Conservation (phyloP, 1,284 basidiomycete genomes). For the Leccinum solheimii region DNA sequence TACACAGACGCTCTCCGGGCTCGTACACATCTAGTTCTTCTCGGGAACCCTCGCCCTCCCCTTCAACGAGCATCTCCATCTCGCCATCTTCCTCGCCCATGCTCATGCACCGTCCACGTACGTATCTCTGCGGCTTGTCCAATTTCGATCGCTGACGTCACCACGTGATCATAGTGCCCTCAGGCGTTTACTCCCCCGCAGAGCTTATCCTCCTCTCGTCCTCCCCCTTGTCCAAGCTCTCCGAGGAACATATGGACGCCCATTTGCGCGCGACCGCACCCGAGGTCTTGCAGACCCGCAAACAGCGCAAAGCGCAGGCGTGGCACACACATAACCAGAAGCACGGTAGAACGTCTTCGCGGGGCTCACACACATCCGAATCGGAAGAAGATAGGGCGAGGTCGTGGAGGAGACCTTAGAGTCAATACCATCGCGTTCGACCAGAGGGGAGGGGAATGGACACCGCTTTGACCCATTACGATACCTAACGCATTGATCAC, state of each 20-base stretch:
- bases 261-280: slow-evolving; percentile 20
- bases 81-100: background rate
- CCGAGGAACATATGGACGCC: background rate
- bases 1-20: slow-evolving; percentile 26
- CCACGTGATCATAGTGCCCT: background rate
- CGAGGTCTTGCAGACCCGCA: slow-evolving; percentile 29
- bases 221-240: slow-evolving; percentile 23
- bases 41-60: slow-evolving; percentile 13
- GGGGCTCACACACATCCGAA: slow-evolving; percentile 16
- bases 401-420: slow-evolving; percentile 22
- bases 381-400: slow-evolving; percentile 18
- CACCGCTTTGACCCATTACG: background rate
- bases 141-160: background rate
- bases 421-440: too few relatives aligned
- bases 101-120: slow-evolving; percentile 8
- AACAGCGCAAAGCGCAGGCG: slow-evolving; percentile 26
- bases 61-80: background rate
- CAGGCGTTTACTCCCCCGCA: slow-evolving; percentile 28
- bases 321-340: slow-evolving; percentile 21
- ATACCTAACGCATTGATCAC: background rate
- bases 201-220: slow-evolving; percentile 27
- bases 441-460: background rate
- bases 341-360: slow-evolving; percentile 8
- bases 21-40: slow-evolving; percentile 12
- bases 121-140: background rate